These are phyloP conservation scores for Elsinoe ampelina DNA, from an alignment of 2,329 filamentous ascomycete species.

Conservation along the genomic window DNA sequence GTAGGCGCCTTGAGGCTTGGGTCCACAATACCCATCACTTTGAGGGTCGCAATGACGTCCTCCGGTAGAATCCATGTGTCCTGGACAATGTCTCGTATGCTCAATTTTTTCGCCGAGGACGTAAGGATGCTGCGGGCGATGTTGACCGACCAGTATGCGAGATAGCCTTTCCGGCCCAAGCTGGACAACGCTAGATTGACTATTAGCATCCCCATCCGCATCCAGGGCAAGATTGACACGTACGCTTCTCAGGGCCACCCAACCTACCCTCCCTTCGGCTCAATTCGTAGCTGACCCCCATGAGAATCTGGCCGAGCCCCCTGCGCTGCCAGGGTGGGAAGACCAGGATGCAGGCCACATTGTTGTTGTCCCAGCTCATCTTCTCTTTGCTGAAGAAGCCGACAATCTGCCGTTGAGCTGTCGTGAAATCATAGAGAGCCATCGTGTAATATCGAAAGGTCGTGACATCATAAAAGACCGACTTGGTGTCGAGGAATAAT, in stretches of 20 bases:
- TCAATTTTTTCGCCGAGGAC: constrained; percentile 44
- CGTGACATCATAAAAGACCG: constrained; percentile 91
- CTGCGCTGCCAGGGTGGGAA: constrained; percentile 94
- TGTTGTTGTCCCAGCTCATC: constrained; percentile 98
- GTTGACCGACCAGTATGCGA: constrained; percentile 76
- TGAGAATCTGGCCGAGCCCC: constrained; percentile 77
- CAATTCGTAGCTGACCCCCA: constrained; percentile 89
- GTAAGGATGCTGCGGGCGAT: constrained; percentile 59
- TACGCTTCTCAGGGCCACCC: constrained; percentile 81
- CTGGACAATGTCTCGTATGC: constrained; percentile 61
- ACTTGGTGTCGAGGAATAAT: constrained; percentile 95
- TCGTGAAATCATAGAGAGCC: constrained; percentile 56
- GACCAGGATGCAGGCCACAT: constrained; percentile 88
- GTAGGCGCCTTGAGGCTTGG: constrained; percentile 41
- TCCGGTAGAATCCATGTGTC: constrained; percentile 78
- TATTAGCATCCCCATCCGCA: constrained; percentile 7
- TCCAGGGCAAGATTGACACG: constrained; percentile 15
- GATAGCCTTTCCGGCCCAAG: constrained; percentile 72
- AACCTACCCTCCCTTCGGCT: constrained; percentile 72
- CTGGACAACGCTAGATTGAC: constrained; percentile 57
- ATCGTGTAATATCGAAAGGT: constrained; percentile 93
- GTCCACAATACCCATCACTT: constrained; percentile 67
- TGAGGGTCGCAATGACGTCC: constrained; percentile 68
- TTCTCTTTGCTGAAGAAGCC: constrained; percentile 99
- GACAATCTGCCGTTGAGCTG: constrained; percentile 49